These are phyloP conservation scores for Talaromyces sp. DNA, from an alignment of 2,329 filamentous ascomycete species.

Conservation along the genomic window DNA sequence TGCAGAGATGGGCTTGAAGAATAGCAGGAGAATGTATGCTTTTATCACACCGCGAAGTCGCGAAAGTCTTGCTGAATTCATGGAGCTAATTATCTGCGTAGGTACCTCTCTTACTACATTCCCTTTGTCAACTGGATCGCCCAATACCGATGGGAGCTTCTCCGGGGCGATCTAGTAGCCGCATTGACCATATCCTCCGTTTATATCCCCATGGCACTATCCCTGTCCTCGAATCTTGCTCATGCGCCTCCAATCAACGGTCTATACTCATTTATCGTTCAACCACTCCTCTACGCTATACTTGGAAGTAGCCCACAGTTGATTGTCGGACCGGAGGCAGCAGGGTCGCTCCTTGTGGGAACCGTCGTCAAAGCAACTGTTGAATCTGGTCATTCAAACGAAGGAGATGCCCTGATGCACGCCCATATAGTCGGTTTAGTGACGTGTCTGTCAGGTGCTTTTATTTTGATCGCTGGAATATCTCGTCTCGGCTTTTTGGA, in stretches of 20 bases:
- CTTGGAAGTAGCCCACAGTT: slow-evolving; percentile 89
- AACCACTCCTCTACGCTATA: slow-evolving; percentile 84
- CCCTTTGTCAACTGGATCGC: slow-evolving; percentile 86
- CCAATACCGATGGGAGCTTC: slow-evolving; percentile 77
- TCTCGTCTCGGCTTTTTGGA: slow-evolving; percentile 88
- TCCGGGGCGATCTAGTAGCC: slow-evolving; percentile 81
- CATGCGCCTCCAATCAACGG: slow-evolving; percentile 93
- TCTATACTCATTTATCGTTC: slow-evolving; percentile 89
- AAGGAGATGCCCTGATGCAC: slow-evolving; percentile 67
- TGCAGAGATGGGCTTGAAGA: slow-evolving; percentile 68
- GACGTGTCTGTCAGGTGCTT: slow-evolving; percentile 79
- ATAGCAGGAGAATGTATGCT: slow-evolving; percentile 68
- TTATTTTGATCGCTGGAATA: slow-evolving; percentile 82
- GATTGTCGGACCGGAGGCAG: slow-evolving; percentile 91
- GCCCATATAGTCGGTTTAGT: slow-evolving; percentile 84
- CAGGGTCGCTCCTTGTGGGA: slow-evolving; percentile 85
- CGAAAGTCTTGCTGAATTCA: not conserved
- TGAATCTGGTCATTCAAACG: slow-evolving; percentile 60
- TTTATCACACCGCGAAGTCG: not conserved
- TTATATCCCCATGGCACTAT: slow-evolving; percentile 96
- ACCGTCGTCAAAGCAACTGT: slow-evolving; percentile 78
- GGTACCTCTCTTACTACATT: slow-evolving; percentile 90
- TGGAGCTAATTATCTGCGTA: slow-evolving; percentile 32
- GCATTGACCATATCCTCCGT: slow-evolving; percentile 97
- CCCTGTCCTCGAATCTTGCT: slow-evolving; percentile 84